Conservation (phyloP, 371 early-diverging fungal genomes). For the Mucor plumbeus region DNA sequence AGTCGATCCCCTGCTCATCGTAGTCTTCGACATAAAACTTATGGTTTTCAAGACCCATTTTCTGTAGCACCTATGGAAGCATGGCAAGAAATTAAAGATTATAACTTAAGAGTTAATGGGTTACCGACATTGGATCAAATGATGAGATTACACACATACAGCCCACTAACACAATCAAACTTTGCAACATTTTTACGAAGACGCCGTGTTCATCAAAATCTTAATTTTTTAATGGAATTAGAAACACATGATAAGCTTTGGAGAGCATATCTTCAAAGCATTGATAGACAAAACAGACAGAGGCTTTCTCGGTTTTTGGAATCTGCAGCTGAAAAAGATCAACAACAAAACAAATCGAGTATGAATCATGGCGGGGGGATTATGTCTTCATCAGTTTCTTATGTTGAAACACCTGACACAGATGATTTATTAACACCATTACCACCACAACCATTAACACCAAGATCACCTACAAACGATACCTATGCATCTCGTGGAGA, state of each 20-base stretch:
- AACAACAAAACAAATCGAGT: neutral
- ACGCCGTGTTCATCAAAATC: slow-evolving; percentile 47
- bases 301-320: slow-evolving; percentile 41
- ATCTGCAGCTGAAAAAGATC: slow-evolving; percentile 32
- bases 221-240: slow-evolving; percentile 50
- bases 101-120: slow-evolving; percentile 53
- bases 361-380: slow-evolving; percentile 12
- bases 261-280: slow-evolving; percentile 42
- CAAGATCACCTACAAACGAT: slow-evolving; percentile 9
- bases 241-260: slow-evolving; percentile 56
- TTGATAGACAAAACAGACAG: slow-evolving; percentile 41
- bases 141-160: slow-evolving; percentile 43
- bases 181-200: slow-evolving; percentile 45
- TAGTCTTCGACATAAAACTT: slow-evolving; percentile 39
- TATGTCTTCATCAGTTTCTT: slow-evolving; percentile 10
- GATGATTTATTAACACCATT: slow-evolving; percentile 31
- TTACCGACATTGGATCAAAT: slow-evolving; percentile 58
- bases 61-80: slow-evolving; percentile 53
- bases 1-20: slow-evolving; percentile 20
- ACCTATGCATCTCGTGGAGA: slow-evolving; percentile 42
- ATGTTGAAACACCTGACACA: slow-evolving; percentile 38
- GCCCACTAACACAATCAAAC: slow-evolving; percentile 48
- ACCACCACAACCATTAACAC: slow-evolving; percentile 26
- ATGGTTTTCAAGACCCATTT: slow-evolving; percentile 50
- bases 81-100: slow-evolving; percentile 58